These are phyloP conservation scores for Chlamydomonas sphaeroides DNA, from an alignment of 139 green algal species.

Conservation along the genomic window DNA sequence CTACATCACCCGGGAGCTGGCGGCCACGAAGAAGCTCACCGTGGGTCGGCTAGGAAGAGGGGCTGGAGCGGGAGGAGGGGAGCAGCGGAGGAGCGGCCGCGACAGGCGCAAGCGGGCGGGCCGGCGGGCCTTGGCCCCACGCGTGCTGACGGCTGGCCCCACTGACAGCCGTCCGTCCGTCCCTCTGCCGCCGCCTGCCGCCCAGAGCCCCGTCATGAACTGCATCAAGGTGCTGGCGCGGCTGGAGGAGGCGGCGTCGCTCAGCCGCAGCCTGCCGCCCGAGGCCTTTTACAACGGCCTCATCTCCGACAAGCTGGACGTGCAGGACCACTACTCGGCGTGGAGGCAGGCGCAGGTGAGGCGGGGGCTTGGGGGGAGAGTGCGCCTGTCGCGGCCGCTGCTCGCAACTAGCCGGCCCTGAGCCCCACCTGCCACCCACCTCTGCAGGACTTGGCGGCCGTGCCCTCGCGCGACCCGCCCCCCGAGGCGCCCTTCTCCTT, in stretches of 20 bases:
- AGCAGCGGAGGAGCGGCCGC: too few species aligned
- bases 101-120: too few species aligned
- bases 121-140: too few species aligned
- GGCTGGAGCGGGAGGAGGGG: too few species aligned
- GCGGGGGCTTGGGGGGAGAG: too few species aligned
- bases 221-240: conserved; percentile 88
- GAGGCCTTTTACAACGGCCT: conserved; percentile 94
- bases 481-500: conserved; percentile 87
- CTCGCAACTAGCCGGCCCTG: too few species aligned
- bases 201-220: conserved; percentile 79
- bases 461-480: not conserved
- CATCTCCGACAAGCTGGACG: conserved; percentile 81
- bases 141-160: too few species aligned
- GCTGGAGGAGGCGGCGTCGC: conserved; percentile 86
- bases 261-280: conserved; percentile 75
- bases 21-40: conserved; percentile 89
- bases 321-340: conserved; percentile 91
- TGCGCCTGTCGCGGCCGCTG: too few species aligned
- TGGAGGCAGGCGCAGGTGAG: conserved; percentile 82
- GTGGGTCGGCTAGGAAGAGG: not conserved
- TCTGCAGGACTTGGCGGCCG: conserved; percentile 22
- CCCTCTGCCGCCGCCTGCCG: too few species aligned
- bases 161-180: too few species aligned
- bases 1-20: conserved; percentile 75
- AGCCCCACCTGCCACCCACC: too few species aligned